Evolutionary conservation across 1,284 basidiomycete genomes (phyloP), one percentile per base, ranked within the genome.

Genomic region (Gymnopus androsaceus): DNA sequence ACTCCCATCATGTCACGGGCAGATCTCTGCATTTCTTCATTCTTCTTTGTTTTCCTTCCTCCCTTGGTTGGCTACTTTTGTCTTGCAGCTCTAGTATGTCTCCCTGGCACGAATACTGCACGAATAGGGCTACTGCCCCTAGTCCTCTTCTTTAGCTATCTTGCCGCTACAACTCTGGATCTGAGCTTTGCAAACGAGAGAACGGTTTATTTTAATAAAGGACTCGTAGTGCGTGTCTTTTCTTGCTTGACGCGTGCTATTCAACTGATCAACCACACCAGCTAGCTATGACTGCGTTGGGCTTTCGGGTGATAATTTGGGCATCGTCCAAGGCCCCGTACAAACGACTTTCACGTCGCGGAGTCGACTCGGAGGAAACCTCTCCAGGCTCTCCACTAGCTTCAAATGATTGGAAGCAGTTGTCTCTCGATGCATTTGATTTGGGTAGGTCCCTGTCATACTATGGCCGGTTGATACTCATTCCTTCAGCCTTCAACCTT

Each of bases 91-190:
- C 73, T 85, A 53, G 76, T 78, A 1, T 66, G 80, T 19, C 62
- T 73, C 4, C 78, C 78, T 0, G 63, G 67, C 15, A 83, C 82
- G 0, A 70, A 68, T 28, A 34, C 62, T 9, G 61, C 76, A 23
- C 77, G 81, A 37, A 52, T 81, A 27, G 74, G 73, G 3, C 59
- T 83, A 19, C 69, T 82, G 31, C 79, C 79, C 1, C 38, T 78
- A 27, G 70, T 77, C 3, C 57, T 79, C 3, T 74, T 71, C 63
- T 59, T 70, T 3, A 66, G 74, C 5, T 78, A 75, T 58, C 69
- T 72, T 28, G 75, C 75, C 5, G 71, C 69, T 1, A 73, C 73
- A 21, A 69, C 66, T 4, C 57, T 81, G 31, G 77, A 83, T 60
- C 47, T 80, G 31, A 72, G 72, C 14, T 59, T 62, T 42, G 65